Percentiles rank a stretch among this genome's conserved stretches.
phyloP scores from a whole-genome alignment of 1,284 basidiomycete genomes.

The Leccinum griseonigrum region DNA sequence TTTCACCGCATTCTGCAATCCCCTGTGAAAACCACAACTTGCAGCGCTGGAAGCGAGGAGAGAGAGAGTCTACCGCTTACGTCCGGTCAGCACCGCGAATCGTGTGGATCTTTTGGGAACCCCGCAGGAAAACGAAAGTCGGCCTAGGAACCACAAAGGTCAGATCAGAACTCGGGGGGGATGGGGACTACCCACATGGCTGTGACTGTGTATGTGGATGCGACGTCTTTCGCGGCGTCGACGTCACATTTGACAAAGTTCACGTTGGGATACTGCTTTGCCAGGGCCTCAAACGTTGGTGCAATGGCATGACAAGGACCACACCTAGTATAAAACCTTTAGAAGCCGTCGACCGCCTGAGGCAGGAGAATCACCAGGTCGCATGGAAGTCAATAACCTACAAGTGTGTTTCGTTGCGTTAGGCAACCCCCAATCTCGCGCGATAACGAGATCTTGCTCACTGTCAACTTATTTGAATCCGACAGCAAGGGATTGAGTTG shows the following conservation, averaged over 20 bases:
- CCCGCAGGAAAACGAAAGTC: slow-evolving; percentile 74
- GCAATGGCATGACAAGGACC: slow-evolving; percentile 79
- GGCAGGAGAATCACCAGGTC: slow-evolving; percentile 50
- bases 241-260: slow-evolving; percentile 83
- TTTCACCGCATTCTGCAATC: slow-evolving; percentile 55
- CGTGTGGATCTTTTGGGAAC: slow-evolving; percentile 62
- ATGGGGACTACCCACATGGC: slow-evolving; percentile 54
- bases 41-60: neutral
- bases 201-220: slow-evolving; percentile 54
- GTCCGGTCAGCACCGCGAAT: slow-evolving; percentile 64
- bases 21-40: slow-evolving; percentile 37
- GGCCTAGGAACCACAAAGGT: slow-evolving; percentile 49
- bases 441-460: slow-evolving; percentile 30
- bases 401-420: slow-evolving; percentile 34
- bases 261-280: slow-evolving; percentile 62
- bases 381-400: slow-evolving; percentile 85
- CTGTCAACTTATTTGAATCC: slow-evolving; percentile 65
- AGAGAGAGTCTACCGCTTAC: slow-evolving; percentile 39
- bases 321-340: slow-evolving; percentile 51
- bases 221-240: slow-evolving; percentile 65
- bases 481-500: slow-evolving; percentile 61
- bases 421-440: neutral
- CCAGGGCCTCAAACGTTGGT: slow-evolving; percentile 64
- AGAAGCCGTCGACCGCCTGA: slow-evolving; percentile 8
- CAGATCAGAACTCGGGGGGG: neutral